Base-by-base conservation (phyloP, 2,329 filamentous ascomycete species). In the Talaromyces sp. region DNA sequence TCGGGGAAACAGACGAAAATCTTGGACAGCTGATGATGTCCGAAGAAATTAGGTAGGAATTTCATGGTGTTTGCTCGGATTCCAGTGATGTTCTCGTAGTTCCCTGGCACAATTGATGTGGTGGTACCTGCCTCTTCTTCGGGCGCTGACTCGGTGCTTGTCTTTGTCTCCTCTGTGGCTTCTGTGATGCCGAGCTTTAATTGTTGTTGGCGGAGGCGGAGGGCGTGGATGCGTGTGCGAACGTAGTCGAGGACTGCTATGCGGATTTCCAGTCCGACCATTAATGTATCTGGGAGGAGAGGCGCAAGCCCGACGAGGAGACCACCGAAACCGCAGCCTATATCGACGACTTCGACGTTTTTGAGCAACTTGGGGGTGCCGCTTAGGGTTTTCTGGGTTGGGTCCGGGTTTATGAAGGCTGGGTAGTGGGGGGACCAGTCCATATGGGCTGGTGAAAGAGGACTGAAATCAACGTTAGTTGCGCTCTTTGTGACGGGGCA, bases 1-100 rank as follows among this genome's bases (percentile, higher is more conserved):
- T 99, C 94, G 0, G 94, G 94, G 70, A 99, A 99, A 78, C 94
- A 99, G 65, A 99, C 89, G 73, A 99, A 99, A 69, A 97, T 90
- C 70, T 95, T 95, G 58, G 82, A 84, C 13, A 99, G 84, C 70
- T 97, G 92, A 13, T 77, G 80, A 66, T 87, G 89, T 49, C 76
- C 78, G 80, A 99, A 97, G 80, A 97, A 96, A 70, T 99, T 97
- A 57, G 95, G 93, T n/a, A 99, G 80, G 74, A 97, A 99, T 72
- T 99, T 99, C 94, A 99, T 99, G 4, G 91, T 90, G 77, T 99
- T 99, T 61, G 90, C 90, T 57, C 94, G 87, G 43, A 99, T 79
- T 69, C 91, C 95, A 30, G 89, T 86, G 49, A 93, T 87, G 71
- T 99, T 99, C 68, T 95, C 88, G 72, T 91, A 97, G 42, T 77